Evolutionary conservation across 2,329 filamentous ascomycete genomes (phyloP).

Genomic region (Pseudocercospora musae): DNA sequence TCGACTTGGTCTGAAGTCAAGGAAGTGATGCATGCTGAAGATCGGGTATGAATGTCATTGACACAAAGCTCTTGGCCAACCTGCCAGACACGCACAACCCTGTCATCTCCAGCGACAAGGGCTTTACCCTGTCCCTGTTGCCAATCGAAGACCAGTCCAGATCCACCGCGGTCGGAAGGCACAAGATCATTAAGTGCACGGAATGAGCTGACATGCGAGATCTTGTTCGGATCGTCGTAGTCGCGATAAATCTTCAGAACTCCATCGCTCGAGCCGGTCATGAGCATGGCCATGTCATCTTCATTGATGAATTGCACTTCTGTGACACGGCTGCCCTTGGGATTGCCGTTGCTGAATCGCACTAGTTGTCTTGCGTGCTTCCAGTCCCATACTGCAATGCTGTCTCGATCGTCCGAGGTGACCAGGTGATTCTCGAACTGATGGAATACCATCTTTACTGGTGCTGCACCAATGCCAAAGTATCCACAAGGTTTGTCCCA

Average conservation of each 20-base stretch:
- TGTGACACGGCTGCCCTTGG: slow-evolving; percentile 83
- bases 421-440: slow-evolving; percentile 96
- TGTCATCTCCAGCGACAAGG: slow-evolving; percentile 92
- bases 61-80: slow-evolving; percentile 89
- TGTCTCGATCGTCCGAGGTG: slow-evolving; percentile 89
- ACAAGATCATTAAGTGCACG: slow-evolving; percentile 90
- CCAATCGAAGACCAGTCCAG: slow-evolving; percentile 97
- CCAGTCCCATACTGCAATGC: slow-evolving; percentile 89
- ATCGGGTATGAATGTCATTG: slow-evolving; percentile 89
- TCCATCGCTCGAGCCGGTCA: slow-evolving; percentile 93
- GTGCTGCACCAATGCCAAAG: slow-evolving; percentile 85
- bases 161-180: slow-evolving; percentile 80
- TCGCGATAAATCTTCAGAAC: slow-evolving; percentile 90
- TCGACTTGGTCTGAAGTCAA: slow-evolving; percentile 97
- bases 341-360: slow-evolving; percentile 93
- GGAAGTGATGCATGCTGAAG: slow-evolving; percentile 91
- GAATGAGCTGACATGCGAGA: slow-evolving; percentile 87
- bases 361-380: slow-evolving; percentile 69
- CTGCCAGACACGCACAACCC: slow-evolving; percentile 94
- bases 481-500: slow-evolving; percentile 84
- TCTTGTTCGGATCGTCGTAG: slow-evolving; percentile 73
- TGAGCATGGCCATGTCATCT: slow-evolving; percentile 89
- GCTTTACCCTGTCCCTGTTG: slow-evolving; percentile 95
- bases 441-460: slow-evolving; percentile 90
- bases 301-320: slow-evolving; percentile 98